Evolutionary conservation across 2,329 filamentous ascomycete genomes (phyloP).

Genomic region (Penicillium sp.): DNA sequence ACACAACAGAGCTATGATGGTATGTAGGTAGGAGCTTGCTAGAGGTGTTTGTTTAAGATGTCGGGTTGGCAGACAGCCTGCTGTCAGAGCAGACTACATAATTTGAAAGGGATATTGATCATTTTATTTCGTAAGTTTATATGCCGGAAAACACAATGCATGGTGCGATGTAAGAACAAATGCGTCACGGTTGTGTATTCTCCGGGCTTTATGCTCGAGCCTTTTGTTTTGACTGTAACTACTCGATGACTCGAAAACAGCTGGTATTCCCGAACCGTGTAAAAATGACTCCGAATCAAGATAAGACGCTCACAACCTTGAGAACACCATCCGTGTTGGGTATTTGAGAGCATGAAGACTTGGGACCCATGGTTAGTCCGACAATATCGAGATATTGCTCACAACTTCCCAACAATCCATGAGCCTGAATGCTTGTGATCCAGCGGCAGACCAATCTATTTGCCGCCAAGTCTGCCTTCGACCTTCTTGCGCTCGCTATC

Average conservation of each 20-base stretch:
- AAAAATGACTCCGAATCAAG: neutral
- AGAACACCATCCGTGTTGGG: neutral
- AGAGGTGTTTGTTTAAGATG: neutral
- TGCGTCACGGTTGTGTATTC: neutral
- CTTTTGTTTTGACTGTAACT: neutral
- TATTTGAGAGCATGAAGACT: slow-evolving; percentile 1
- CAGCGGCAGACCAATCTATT: slow-evolving; percentile 17
- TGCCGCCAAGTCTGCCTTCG: slow-evolving; percentile 62
- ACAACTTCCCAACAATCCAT: neutral
- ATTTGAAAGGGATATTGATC: slow-evolving; percentile 12
- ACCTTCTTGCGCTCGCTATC: slow-evolving; percentile 69
- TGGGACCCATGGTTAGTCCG: neutral
- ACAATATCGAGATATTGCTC: slow-evolving; percentile 19
- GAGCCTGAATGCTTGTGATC: neutral
- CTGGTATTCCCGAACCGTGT: neutral
- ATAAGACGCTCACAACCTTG: neutral
- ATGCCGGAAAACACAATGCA: slow-evolving; percentile 9
- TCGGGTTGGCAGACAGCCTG: neutral
- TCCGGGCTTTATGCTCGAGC: neutral
- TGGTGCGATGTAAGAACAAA: neutral
- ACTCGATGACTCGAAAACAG: neutral
- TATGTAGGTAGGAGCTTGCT: neutral
- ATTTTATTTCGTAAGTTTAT: slow-evolving; percentile 26
- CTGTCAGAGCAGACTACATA: neutral
- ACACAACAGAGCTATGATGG: too few species aligned